Conservation (phyloP, 164 flowering plant genomes). For the Vitis rotundifolia region DNA sequence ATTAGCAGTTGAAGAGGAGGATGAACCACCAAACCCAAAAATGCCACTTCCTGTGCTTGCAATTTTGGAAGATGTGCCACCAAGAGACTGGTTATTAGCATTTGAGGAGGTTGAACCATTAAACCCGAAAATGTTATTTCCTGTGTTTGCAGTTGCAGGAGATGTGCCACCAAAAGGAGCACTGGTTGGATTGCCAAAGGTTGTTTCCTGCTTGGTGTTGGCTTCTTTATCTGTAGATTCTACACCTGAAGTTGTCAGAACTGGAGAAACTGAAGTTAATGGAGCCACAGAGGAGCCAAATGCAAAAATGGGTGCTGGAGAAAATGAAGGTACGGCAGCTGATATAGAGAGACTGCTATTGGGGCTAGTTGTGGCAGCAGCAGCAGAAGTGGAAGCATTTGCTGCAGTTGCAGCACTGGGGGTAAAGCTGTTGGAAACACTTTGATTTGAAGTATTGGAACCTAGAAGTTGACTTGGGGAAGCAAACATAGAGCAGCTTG, state of each 20-base stretch:
- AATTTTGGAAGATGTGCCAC: conserved; percentile 24
- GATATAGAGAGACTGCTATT: conserved; percentile 23
- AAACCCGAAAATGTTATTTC: conserved; percentile 9
- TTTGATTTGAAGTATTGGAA: conserved; percentile 14
- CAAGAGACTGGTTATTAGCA: conserved; percentile 23
- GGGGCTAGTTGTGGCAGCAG: conserved; percentile 3
- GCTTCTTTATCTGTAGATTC: conserved; percentile 25
- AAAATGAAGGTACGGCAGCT: conserved; percentile 27
- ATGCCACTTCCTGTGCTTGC: conserved; percentile 23
- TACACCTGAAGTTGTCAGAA: conserved; percentile 20
- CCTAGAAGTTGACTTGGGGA: conserved; percentile 13
- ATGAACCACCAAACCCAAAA: conserved; percentile 46
- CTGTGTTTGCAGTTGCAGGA: conserved; percentile 21
- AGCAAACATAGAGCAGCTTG: conserved; percentile 28
- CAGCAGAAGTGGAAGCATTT: conserved; percentile 4
- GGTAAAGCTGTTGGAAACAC: conserved; percentile 13
- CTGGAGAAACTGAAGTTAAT: conserved; percentile 26
- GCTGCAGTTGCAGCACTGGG: background rate
- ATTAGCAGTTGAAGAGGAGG: conserved; percentile 31
- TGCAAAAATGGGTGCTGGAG: conserved; percentile 30
- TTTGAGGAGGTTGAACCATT: conserved; percentile 25
- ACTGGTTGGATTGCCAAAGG: conserved; percentile 25
- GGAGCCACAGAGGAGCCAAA: conserved; percentile 36
- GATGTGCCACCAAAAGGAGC: conserved; percentile 29
- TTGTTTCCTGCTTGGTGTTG: conserved; percentile 28